A percentile compares a stretch with the other conserved stretches of the same genome.
These are phyloP conservation scores for Phaseolus coccineus DNA, from an alignment of 331 rosid genomes.

Conservation along the genomic window DNA sequence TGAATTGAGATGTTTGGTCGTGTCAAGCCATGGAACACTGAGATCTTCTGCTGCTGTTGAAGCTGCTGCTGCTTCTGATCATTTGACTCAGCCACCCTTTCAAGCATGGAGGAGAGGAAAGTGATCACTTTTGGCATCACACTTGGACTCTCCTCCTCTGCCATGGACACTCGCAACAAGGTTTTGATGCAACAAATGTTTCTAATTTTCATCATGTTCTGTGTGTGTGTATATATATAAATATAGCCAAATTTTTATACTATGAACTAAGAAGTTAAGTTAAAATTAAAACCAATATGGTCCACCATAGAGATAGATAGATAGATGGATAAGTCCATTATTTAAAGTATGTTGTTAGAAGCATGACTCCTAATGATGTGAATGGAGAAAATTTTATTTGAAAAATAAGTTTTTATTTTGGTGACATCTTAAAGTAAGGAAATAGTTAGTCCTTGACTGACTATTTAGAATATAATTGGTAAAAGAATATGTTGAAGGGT, in stretches of 20 bases:
- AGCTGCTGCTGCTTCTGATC: slow-evolving; percentile 51
- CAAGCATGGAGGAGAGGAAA: slow-evolving; percentile 71
- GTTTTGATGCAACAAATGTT: slow-evolving; percentile 31
- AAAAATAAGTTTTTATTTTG: too few relatives aligned
- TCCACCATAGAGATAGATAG: too few relatives aligned
- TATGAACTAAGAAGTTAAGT: neutral
- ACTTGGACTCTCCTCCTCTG: slow-evolving; percentile 64
- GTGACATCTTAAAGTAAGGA: too few relatives aligned
- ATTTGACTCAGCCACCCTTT: slow-evolving; percentile 71
- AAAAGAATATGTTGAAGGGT: neutral
- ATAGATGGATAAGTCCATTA: too few relatives aligned
- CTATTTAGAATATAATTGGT: too few relatives aligned
- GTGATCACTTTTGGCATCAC: slow-evolving; percentile 63
- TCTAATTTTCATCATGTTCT: slow-evolving; percentile 33
- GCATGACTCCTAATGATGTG: too few relatives aligned
- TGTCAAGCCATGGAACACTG: slow-evolving; percentile 72
- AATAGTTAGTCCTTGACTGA: too few relatives aligned
- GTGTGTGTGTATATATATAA: neutral
- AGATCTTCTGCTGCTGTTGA: slow-evolving; percentile 62
- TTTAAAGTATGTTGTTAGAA: too few relatives aligned
- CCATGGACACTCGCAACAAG: slow-evolving; percentile 52
- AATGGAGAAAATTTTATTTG: too few relatives aligned
- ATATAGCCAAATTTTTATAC: neutral
- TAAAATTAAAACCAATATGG: too few relatives aligned
- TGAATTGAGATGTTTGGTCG: slow-evolving; percentile 71